Conservation (phyloP, 768 basidiomycete species). For the Xerocomus spinulosus region DNA sequence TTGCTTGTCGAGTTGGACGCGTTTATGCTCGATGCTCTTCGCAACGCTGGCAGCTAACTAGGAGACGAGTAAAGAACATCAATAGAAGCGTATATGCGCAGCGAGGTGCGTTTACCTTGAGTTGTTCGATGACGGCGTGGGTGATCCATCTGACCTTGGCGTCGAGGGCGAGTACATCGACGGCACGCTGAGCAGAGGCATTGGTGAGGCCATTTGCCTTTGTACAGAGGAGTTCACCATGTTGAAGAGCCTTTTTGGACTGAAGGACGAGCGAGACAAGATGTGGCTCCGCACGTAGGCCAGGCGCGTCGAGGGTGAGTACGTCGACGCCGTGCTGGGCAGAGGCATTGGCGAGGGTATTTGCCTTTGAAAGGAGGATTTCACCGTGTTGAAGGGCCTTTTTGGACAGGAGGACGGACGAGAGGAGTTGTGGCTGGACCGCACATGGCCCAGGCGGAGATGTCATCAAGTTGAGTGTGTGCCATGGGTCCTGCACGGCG, state of each 20-base stretch:
- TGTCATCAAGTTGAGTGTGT: too few relatives aligned
- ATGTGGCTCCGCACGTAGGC: too few relatives aligned
- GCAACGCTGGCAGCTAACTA: constrained; percentile 72
- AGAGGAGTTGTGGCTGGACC: too few relatives aligned
- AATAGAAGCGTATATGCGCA: too few relatives aligned
- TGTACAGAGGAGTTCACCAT: constrained; percentile 71
- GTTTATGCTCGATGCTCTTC: constrained; percentile 70
- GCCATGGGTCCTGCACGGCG: too few relatives aligned
- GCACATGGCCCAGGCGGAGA: constrained; percentile 20
- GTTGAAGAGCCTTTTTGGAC: constrained; percentile 78
- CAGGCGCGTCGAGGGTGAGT: too few relatives aligned
- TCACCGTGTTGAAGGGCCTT: too few relatives aligned
- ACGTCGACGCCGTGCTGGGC: too few relatives aligned
- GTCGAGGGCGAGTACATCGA: constrained; percentile 73
- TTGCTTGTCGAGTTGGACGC: constrained; percentile 52
- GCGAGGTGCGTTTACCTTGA: constrained; percentile 48
- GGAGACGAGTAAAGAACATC: neutral
- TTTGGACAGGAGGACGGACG: too few relatives aligned
- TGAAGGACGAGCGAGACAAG: constrained; percentile 73
- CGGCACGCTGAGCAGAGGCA: constrained; percentile 57
- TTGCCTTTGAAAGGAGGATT: too few relatives aligned
- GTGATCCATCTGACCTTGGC: constrained; percentile 78
- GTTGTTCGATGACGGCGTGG: constrained; percentile 69
- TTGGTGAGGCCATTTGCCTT: constrained; percentile 61
- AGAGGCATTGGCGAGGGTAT: too few relatives aligned